Percentiles rank a stretch among this genome's conserved stretches.
phyloP scores from a whole-genome alignment of 495 filamentous ascomycete species.

The Penicillium desertorum region DNA sequence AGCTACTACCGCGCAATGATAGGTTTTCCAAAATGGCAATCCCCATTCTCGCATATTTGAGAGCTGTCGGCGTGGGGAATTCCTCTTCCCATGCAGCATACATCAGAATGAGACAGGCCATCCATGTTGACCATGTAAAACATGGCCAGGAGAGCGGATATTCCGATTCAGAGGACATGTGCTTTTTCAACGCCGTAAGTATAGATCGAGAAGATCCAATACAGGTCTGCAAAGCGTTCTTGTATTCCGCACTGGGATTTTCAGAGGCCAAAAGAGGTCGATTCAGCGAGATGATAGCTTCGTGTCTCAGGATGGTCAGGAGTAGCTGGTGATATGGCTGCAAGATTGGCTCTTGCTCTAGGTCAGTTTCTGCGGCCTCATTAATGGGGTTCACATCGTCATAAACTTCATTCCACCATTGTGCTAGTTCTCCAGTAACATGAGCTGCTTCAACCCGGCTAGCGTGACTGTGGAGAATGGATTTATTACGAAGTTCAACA shows the following conservation, averaged over 20 bases:
- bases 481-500: conserved; percentile 49
- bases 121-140: conserved; percentile 52
- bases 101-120: conserved; percentile 49
- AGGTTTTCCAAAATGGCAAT: conserved; percentile 38
- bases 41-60: conserved; percentile 37
- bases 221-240: conserved; percentile 45
- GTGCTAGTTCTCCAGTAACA: conserved; percentile 39
- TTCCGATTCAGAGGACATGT: conserved; percentile 24
- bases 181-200: conserved; percentile 33
- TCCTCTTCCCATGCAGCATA: conserved; percentile 46
- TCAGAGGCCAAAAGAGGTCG: conserved; percentile 42
- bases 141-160: conserved; percentile 45
- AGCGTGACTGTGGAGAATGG: conserved; percentile 40
- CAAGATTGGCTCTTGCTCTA: conserved; percentile 7
- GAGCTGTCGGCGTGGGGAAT: conserved; percentile 30
- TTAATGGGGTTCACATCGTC: conserved; percentile 41
- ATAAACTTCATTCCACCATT: conserved; percentile 51
- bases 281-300: conserved; percentile 48
- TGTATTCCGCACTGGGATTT: conserved; percentile 38
- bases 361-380: conserved; percentile 15
- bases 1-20: conserved; percentile 36
- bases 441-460: conserved; percentile 35
- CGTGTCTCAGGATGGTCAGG: conserved; percentile 39
- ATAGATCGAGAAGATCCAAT: conserved; percentile 45
- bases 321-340: conserved; percentile 39